Conservation (phyloP, 441 rosid species). For the Monsonia emarginata region DNA sequence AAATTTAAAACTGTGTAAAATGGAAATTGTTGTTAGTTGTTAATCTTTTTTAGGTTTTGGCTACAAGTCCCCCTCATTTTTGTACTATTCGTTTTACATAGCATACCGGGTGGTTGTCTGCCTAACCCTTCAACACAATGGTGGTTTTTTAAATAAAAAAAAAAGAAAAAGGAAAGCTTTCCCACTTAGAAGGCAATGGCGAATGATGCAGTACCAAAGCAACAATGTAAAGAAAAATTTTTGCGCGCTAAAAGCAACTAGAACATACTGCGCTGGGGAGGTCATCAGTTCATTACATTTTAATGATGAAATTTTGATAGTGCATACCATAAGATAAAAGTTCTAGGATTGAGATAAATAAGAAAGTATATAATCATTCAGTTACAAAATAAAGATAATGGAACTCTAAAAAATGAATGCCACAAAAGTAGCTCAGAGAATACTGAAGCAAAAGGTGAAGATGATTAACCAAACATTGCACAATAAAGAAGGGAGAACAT, state of each 20-base stretch:
- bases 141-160: too few species aligned
- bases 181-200: neutral
- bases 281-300: neutral
- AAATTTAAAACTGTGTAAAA: too few species aligned
- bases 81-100: too few species aligned
- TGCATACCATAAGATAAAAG: neutral
- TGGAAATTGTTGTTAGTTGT: too few species aligned
- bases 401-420: neutral
- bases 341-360: neutral
- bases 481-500: conserved; percentile 2
- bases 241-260: neutral
- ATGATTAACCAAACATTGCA: neutral
- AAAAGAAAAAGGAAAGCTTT: too few species aligned
- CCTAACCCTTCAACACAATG: too few species aligned
- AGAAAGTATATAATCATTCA: neutral
- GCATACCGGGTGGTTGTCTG: too few species aligned
- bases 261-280: neutral
- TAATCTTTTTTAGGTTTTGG: too few species aligned
- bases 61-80: too few species aligned
- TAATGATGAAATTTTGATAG: neutral
- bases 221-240: neutral
- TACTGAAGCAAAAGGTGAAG: too few species aligned
- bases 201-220: neutral
- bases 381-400: neutral
- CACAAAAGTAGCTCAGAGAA: neutral